Percentiles rank a stretch among this genome's conserved stretches.
Evolutionary conservation across 208 protist species (phyloP).

Genomic region (Leptomonas seymouri): DNA sequence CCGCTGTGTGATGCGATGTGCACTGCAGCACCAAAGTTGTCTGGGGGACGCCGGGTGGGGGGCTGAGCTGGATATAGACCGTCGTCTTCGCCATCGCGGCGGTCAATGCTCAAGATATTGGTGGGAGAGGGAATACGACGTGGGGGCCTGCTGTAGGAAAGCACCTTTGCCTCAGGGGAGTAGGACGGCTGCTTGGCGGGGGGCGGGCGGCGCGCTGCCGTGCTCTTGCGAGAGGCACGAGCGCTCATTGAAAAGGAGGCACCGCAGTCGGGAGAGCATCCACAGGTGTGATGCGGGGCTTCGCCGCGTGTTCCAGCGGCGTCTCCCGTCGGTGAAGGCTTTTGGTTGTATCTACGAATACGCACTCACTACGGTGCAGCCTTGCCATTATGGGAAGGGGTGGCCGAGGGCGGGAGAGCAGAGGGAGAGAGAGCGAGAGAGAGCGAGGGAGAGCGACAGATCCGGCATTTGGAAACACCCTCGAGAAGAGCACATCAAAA

Average conservation of each 20-base stretch:
- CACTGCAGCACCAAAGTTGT: neutral
- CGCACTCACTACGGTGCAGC: no score
- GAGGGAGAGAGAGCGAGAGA: no score
- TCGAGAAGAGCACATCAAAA: no score
- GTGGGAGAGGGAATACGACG: constrained; percentile 13
- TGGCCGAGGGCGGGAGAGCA: no score
- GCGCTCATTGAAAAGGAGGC: neutral
- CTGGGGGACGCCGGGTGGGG: neutral
- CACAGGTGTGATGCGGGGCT: neutral
- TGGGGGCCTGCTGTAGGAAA: constrained; percentile 5
- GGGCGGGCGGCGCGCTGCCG: neutral
- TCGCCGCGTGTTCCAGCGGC: no score
- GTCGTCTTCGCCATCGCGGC: constrained; percentile 16
- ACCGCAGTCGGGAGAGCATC: neutral
- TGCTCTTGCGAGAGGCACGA: neutral
- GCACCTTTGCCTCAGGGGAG: constrained; percentile 2
- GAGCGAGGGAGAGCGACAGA: no score
- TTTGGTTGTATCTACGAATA: no score
- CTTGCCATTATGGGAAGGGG: no score
- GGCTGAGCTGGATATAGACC: neutral
- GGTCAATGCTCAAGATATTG: constrained; percentile 22
- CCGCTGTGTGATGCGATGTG: neutral
- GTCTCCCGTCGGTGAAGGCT: no score
- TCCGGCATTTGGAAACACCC: no score
- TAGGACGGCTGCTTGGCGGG: neutral